phyloP scores from a whole-genome alignment of 805 yeast species.

The Ogataea ramenticola region DNA sequence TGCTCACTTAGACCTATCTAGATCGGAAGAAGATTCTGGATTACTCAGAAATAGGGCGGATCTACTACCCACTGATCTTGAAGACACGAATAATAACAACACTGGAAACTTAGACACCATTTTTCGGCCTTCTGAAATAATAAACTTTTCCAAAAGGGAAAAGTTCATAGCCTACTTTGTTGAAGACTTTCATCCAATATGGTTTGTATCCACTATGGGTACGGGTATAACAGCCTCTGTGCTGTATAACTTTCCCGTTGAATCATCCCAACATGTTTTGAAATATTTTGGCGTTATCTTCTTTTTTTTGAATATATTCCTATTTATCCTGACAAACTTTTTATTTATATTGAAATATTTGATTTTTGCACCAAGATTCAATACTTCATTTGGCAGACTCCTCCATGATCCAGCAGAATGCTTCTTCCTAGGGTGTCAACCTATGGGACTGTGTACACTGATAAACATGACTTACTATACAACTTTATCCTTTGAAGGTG shows the following conservation, averaged over 20 bases:
- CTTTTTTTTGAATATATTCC: conserved; percentile 51
- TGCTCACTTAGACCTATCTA: not conserved
- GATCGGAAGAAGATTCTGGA: not conserved
- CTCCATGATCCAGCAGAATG: conserved; percentile 38
- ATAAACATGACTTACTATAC: conserved; percentile 47
- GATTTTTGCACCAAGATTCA: conserved; percentile 8
- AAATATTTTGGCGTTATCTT: conserved; percentile 46
- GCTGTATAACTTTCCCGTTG: conserved; percentile 60
- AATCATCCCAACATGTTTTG: conserved; percentile 27
- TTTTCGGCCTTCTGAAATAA: not conserved
- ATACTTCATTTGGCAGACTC: conserved; percentile 16
- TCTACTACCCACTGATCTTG: not conserved
- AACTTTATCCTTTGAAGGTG: conserved; percentile 23
- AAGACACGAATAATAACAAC: no score
- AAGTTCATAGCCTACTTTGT: conserved; percentile 9
- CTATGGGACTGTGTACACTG: conserved; percentile 73
- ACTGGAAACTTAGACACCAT: no score
- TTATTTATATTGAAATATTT: conserved; percentile 35
- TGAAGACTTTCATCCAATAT: conserved; percentile 40
- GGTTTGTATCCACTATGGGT: conserved; percentile 81
- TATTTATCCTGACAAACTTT: conserved; percentile 35
- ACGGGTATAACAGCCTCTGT: conserved; percentile 65
- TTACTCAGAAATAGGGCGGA: not conserved
- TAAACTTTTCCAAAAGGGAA: not conserved
- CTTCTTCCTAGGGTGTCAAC: conserved; percentile 68